Conservation (phyloP, 139 green algal species). For the Trebouxia sp. region DNA sequence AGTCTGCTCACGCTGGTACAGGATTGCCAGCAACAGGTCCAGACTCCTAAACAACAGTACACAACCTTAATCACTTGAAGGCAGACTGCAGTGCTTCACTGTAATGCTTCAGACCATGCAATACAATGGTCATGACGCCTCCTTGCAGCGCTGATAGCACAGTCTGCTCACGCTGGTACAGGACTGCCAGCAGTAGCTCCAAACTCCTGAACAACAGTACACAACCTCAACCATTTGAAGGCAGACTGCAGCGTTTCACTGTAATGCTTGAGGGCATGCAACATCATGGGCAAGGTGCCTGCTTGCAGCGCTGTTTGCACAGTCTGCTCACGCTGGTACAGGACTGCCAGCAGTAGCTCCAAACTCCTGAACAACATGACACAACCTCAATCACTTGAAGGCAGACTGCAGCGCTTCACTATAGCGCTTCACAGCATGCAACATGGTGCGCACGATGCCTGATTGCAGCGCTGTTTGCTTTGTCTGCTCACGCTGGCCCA, state of each 20-base stretch:
- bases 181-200: no score
- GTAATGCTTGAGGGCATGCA: not conserved
- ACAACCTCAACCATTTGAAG: no score
- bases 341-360: not conserved
- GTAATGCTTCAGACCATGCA: no score
- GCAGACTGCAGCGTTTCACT: not conserved
- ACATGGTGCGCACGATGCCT: not conserved
- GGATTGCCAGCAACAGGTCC: no score
- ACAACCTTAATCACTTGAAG: no score
- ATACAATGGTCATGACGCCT: no score
- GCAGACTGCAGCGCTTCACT: not conserved
- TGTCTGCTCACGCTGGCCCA: not conserved
- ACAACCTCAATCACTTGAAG: no score
- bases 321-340: not conserved
- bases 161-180: no score
- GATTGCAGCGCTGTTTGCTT: not conserved
- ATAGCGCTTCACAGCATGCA: not conserved
- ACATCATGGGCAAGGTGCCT: not conserved
- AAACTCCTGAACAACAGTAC: no score
- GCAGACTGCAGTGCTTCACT: not conserved
- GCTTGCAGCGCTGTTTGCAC: not conserved
- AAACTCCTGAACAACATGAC: not conserved
- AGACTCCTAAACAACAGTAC: no score
- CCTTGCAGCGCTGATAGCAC: no score
- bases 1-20: no score